phyloP scores from a whole-genome alignment of 768 basidiomycete genomes.

The Lentinula aciculospora region DNA sequence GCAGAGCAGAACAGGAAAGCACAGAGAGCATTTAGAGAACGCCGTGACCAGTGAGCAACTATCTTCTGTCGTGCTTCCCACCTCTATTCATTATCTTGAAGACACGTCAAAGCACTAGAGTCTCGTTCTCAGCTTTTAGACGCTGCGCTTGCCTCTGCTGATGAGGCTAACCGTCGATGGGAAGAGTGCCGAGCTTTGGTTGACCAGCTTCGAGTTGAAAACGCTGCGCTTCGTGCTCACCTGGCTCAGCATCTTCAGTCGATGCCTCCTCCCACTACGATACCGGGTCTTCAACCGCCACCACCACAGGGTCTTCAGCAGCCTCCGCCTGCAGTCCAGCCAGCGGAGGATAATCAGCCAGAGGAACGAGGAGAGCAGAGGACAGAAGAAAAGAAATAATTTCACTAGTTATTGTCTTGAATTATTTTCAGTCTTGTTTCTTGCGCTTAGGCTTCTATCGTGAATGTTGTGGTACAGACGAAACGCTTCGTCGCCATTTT shows the following conservation, averaged over 20 bases:
- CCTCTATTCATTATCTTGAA: constrained; percentile 22
- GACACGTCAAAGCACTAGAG: constrained; percentile 85
- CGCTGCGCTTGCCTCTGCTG: constrained; percentile 78
- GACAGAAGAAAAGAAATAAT: not conserved
- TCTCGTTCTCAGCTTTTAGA: constrained; percentile 82
- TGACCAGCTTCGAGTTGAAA: constrained; percentile 84
- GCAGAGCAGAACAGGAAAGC: constrained; percentile 95
- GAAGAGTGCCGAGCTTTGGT: constrained; percentile 86
- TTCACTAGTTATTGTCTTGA: not conserved
- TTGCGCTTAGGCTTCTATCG: not conserved
- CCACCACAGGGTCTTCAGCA: not conserved
- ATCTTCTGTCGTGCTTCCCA: constrained; percentile 4
- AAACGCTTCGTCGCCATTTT: not conserved
- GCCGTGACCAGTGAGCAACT: constrained; percentile 77
- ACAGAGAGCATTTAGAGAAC: constrained; percentile 86
- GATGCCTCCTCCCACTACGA: constrained; percentile 23
- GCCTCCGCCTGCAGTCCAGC: not conserved
- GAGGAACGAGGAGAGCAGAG: not conserved
- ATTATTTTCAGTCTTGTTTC: not conserved
- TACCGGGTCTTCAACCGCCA: constrained; percentile 9
- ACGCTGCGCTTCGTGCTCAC: constrained; percentile 69
- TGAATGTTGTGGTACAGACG: not conserved
- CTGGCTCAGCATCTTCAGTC: constrained; percentile 44
- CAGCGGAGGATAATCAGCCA: not conserved
- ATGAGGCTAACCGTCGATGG: constrained; percentile 86